Percentiles rank a stretch among this genome's conserved stretches.
phyloP scores from a whole-genome alignment of 768 basidiomycete species.

The Hygrocybe punicea region DNA sequence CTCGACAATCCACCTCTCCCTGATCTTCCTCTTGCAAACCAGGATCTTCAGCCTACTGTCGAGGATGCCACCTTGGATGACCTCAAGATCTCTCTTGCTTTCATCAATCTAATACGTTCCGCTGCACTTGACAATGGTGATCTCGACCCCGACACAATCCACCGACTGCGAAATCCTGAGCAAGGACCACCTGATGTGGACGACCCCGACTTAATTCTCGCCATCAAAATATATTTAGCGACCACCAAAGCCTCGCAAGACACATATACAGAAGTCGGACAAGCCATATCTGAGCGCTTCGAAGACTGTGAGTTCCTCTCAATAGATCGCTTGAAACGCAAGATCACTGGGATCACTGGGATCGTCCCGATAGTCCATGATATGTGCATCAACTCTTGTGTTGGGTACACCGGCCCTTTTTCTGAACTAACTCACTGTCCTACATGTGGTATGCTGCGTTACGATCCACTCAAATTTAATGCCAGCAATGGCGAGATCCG shows the following conservation, averaged over 20 bases:
- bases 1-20: neutral
- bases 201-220: constrained; percentile 27
- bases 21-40: neutral
- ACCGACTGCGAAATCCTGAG: constrained; percentile 27
- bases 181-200: constrained; percentile 13
- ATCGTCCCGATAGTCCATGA: constrained; percentile 33
- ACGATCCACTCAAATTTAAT: constrained; percentile 12
- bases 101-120: constrained; percentile 18
- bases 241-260: constrained; percentile 29
- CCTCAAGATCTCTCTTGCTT: constrained; percentile 17
- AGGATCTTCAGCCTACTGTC: neutral
- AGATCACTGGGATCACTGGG: constrained; percentile 31
- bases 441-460: constrained; percentile 29
- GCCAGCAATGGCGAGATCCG: neutral
- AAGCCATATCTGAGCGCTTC: constrained; percentile 20
- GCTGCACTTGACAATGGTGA: constrained; percentile 28
- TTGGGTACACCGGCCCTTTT: constrained; percentile 41
- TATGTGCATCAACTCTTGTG: constrained; percentile 45
- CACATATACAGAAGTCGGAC: constrained; percentile 25
- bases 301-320: constrained; percentile 28
- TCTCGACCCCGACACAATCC: constrained; percentile 17
- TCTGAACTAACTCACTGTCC: constrained; percentile 27
- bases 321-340: constrained; percentile 26
- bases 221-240: constrained; percentile 32
- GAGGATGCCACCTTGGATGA: constrained; percentile 11